Base-by-base conservation (phyloP, 495 filamentous ascomycete species). In the Aspergillus steynii region DNA sequence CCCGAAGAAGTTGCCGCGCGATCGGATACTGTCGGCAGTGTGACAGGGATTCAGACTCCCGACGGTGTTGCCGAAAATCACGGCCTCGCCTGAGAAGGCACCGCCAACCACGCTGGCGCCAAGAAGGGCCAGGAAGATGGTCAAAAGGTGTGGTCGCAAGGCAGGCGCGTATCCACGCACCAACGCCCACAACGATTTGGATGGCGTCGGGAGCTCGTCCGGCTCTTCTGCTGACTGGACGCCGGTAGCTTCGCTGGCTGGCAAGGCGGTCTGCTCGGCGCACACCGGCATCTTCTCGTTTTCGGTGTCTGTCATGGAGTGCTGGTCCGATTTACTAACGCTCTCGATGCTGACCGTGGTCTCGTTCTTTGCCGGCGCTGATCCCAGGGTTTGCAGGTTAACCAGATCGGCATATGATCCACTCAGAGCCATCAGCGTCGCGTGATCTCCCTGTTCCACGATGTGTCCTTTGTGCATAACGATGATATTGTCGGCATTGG, bases 401-500 rank as follows among this genome's bases (percentile, higher is more conserved):
- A 78, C 72, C 12, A 81, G 63, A 5, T 77, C 71, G 15, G 82
- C 78, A 62, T 83, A 85, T 4, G 77, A 69, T 29, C 78, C 78
- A 53, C 73, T 61, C 52, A 62, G 61, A 25, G 66, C 74, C 71
- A 78, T 70, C 50, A 77, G 65, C 5, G 64, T 73, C 1, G 74
- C 32, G 62, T 88, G 82, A 25, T 68, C 74, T 7, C 85, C 85
- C 63, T 87, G 70, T 64, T 88, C 84, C 6, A 86, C 69, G 12
- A 86, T 76, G 53, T 75, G 65, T 4, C 84, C 85, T 49, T 82
- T 76, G 46, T 78, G 73, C 77, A 88, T 81, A 10, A 86, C 84
- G 14, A 86, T 75, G 61, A 88, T 88, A 45, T 89, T 90, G 70
- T 91, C 87, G 0, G 88, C 88, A 49, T 82, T 83, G 29, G 70